Evolutionary conservation across 2,329 filamentous ascomycete species (phyloP).

Genomic region (Fusarium sp.): DNA sequence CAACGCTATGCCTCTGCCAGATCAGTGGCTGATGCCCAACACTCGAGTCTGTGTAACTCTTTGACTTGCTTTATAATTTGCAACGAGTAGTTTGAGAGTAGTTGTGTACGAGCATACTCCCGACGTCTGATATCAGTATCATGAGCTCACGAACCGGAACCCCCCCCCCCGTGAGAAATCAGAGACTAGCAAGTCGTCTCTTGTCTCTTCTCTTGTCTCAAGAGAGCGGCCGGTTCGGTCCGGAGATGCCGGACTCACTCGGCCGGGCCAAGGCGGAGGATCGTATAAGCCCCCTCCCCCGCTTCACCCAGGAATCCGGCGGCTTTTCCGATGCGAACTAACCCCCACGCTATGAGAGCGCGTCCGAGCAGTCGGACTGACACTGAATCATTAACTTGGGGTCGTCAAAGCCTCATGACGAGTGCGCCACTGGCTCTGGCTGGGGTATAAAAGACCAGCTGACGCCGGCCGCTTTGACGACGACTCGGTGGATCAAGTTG

Average conservation of each 20-base stretch:
- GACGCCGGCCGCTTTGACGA: slow-evolving; percentile 27
- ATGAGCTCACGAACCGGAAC: not conserved
- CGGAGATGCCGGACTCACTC: slow-evolving; percentile 32
- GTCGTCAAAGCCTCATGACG: slow-evolving; percentile 40
- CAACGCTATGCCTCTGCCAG: not conserved
- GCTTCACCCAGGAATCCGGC: slow-evolving; percentile 12
- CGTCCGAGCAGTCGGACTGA: slow-evolving; percentile 24
- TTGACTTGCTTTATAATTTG: slow-evolving; percentile 5
- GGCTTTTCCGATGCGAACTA: slow-evolving; percentile 23
- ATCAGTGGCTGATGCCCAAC: slow-evolving; percentile 10
- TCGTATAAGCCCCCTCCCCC: slow-evolving; percentile 13
- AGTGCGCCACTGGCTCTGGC: slow-evolving; percentile 29
- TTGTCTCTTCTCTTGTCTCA: too few species aligned
- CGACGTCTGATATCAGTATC: not conserved
- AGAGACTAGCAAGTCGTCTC: not conserved
- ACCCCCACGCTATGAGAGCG: slow-evolving; percentile 39
- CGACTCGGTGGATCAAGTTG: slow-evolving; percentile 12
- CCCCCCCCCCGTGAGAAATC: slow-evolving; percentile 17
- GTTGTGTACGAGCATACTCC: slow-evolving; percentile 1
- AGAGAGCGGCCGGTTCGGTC: slow-evolving; percentile 31
- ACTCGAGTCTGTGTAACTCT: slow-evolving; percentile 2
- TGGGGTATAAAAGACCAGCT: slow-evolving; percentile 42
- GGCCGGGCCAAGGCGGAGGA: slow-evolving; percentile 36
- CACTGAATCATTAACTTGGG: slow-evolving; percentile 22
- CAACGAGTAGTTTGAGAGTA: not conserved